Evolutionary conservation across 371 early-diverging fungal species (phyloP).

Genomic region (Cokeromyces recurvatus): DNA sequence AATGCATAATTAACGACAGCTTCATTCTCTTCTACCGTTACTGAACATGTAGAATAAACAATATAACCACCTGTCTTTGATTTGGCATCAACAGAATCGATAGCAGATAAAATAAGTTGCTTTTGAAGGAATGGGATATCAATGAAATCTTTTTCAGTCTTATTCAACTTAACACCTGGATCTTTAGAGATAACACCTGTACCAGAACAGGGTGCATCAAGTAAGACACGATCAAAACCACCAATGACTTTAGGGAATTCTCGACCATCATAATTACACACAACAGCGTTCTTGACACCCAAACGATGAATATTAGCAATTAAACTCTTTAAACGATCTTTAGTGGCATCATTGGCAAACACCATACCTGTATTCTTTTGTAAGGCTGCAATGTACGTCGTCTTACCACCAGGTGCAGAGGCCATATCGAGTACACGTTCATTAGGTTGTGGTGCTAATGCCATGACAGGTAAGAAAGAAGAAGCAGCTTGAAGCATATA

Average conservation of each 20-base stretch:
- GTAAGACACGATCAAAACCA: slow-evolving; percentile 95
- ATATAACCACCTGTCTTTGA: slow-evolving; percentile 93
- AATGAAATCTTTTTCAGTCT: slow-evolving; percentile 88
- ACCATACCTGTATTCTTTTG: slow-evolving; percentile 98
- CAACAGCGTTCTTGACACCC: slow-evolving; percentile 92
- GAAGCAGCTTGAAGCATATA: slow-evolving; percentile 99
- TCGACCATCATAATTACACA: slow-evolving; percentile 97
- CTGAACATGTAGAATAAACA: slow-evolving; percentile 99
- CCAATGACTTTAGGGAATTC: slow-evolving; percentile 94
- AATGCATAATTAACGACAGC: slow-evolving; percentile 97
- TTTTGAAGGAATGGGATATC: slow-evolving; percentile 93
- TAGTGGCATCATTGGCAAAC: slow-evolving; percentile 97
- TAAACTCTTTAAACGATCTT: slow-evolving; percentile 89
- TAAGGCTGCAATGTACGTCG: slow-evolving; percentile 92
- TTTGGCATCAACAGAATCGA: slow-evolving; percentile 96
- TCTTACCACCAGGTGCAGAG: slow-evolving; percentile 99
- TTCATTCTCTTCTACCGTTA: slow-evolving; percentile 99
- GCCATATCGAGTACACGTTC: slow-evolving; percentile 99
- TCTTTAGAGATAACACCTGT: slow-evolving; percentile 99
- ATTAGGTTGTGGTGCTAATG: slow-evolving; percentile 90
- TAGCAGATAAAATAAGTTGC: slow-evolving; percentile 93
- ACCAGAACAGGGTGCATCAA: slow-evolving; percentile 99
- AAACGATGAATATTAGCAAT: slow-evolving; percentile 95
- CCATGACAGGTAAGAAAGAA: slow-evolving; percentile 97
- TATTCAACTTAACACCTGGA: slow-evolving; percentile 92